Percentiles rank a stretch among this genome's conserved stretches.
Evolutionary conservation across 805 yeast species (phyloP).

Genomic region (Metschnikowia amazonensis): DNA sequence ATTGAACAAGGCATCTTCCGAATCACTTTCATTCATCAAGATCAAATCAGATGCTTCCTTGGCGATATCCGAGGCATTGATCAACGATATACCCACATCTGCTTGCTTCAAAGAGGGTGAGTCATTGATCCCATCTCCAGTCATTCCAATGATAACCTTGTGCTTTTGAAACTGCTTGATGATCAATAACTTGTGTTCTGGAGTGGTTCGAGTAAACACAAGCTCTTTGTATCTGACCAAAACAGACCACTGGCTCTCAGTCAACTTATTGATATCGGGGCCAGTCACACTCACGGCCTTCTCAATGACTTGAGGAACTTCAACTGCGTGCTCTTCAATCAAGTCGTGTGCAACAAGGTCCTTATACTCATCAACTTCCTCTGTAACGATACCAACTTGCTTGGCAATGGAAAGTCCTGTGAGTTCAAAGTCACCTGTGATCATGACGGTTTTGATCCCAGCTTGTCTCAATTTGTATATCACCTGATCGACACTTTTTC

Average conservation of each 20-base stretch:
- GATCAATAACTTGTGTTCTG: constrained; percentile 50
- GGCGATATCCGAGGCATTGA: constrained; percentile 32
- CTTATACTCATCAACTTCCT: constrained; percentile 19
- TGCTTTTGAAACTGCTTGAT: constrained; percentile 43
- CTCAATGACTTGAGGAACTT: constrained; percentile 14
- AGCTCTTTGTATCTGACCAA: constrained; percentile 31
- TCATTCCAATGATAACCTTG: constrained; percentile 31
- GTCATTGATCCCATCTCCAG: constrained; percentile 36
- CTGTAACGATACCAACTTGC: constrained; percentile 36
- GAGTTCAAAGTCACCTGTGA: constrained; percentile 52
- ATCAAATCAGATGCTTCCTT: constrained; percentile 37
- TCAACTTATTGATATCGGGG: constrained; percentile 25
- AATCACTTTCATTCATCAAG: constrained; percentile 17
- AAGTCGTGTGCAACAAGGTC: constrained; percentile 14
- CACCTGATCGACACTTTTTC: constrained; percentile 32
- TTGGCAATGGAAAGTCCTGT: constrained; percentile 51
- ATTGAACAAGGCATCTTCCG: constrained; percentile 21
- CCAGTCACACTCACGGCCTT: constrained; percentile 33
- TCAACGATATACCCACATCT: constrained; percentile 31
- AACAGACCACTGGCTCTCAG: constrained; percentile 42
- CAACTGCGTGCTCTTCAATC: constrained; percentile 2
- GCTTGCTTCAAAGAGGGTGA: constrained; percentile 36
- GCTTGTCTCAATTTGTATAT: constrained; percentile 32
- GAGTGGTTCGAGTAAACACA: constrained; percentile 40
- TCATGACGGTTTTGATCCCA: constrained; percentile 41